Percentiles rank a stretch among this genome's conserved stretches.
phyloP scores from a whole-genome alignment of 805 yeast genomes.

The Nakazawaea wickerhamii region DNA sequence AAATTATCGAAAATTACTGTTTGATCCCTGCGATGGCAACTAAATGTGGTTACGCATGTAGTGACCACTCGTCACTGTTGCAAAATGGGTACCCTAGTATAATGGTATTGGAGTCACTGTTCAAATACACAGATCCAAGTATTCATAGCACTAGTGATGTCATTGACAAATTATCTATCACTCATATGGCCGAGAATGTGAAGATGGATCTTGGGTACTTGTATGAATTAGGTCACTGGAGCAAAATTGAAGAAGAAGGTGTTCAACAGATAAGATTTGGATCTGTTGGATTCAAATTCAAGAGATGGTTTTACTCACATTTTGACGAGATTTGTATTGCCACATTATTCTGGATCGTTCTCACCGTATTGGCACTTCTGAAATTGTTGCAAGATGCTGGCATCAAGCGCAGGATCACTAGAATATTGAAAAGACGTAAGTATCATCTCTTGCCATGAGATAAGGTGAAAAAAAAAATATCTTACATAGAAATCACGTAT shows the following conservation, averaged over 20 bases:
- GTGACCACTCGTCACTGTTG: conserved; percentile 86
- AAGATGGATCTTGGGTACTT: conserved; percentile 71
- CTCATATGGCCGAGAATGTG: conserved; percentile 76
- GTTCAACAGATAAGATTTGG: background rate
- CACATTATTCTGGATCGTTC: conserved; percentile 5
- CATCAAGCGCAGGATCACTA: background rate
- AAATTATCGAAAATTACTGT: conserved; percentile 57
- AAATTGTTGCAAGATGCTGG: conserved; percentile 8
- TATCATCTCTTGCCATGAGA: conserved; percentile 2
- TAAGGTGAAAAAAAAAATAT: background rate
- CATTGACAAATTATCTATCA: conserved; percentile 69
- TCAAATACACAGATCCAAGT: conserved; percentile 56
- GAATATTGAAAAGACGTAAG: conserved; percentile 6
- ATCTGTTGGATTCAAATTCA: background rate
- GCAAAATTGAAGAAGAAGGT: conserved; percentile 11
- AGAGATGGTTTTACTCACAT: conserved; percentile 9
- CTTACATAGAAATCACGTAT: background rate
- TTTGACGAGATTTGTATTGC: conserved; percentile 9
- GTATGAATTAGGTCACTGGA: conserved; percentile 54
- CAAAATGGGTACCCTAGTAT: conserved; percentile 81
- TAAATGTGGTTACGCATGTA: conserved; percentile 85
- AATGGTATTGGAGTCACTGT: conserved; percentile 73
- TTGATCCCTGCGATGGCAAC: conserved; percentile 69
- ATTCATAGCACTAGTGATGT: conserved; percentile 81
- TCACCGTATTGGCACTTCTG: background rate